Evolutionary conservation across 495 filamentous ascomycete species (phyloP).

Genomic region (Neurospora africana): DNA sequence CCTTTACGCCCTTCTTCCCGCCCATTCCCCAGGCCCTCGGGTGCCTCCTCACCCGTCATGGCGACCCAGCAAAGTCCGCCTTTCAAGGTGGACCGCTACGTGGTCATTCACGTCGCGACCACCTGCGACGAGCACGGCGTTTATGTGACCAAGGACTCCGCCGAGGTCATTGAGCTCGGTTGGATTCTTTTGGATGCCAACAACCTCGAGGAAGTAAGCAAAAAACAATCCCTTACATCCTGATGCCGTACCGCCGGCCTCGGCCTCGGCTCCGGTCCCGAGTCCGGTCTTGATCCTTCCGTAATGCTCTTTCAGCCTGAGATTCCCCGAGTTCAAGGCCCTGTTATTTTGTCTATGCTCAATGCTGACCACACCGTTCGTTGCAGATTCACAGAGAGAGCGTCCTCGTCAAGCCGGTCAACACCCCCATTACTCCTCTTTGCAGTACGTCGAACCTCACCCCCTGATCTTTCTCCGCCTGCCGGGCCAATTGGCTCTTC

Average conservation of each 20-base stretch:
- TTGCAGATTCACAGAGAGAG: constrained; percentile 82
- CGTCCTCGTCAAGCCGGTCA: constrained; percentile 93
- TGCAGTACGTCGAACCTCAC: constrained; percentile 69
- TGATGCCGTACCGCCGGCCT: background rate
- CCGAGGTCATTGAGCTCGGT: constrained; percentile 96
- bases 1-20: background rate
- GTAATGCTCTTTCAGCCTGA: background rate
- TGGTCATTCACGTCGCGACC: constrained; percentile 95
- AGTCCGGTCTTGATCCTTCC: background rate
- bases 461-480: constrained; percentile 3
- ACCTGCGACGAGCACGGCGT: constrained; percentile 99
- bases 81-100: constrained; percentile 79
- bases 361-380: constrained; percentile 7
- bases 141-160: constrained; percentile 97
- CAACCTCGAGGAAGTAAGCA: constrained; percentile 75
- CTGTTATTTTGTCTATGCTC: background rate
- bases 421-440: constrained; percentile 94
- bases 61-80: constrained; percentile 34
- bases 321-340: background rate
- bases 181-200: constrained; percentile 94
- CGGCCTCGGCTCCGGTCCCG: background rate
- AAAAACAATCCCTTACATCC: background rate
- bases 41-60: constrained; percentile 21
- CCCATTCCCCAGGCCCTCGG: background rate
- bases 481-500: constrained; percentile 6